phyloP scores from a whole-genome alignment of 2,329 filamentous ascomycete genomes.

The Penicillium expansum region DNA sequence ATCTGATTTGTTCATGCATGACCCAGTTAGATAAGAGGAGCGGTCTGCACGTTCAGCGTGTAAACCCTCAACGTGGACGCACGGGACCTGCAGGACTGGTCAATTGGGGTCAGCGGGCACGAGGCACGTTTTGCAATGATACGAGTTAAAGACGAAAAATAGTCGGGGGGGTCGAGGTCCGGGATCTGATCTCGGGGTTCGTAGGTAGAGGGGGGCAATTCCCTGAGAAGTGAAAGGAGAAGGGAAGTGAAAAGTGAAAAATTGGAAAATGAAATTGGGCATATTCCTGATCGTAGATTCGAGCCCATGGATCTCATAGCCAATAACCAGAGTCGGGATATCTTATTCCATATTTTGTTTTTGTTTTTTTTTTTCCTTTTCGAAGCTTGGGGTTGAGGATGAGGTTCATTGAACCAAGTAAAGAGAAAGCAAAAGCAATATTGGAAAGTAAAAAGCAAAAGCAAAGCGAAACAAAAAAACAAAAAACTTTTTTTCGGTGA shows the following conservation, averaged over 20 bases:
- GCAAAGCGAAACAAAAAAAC: background rate
- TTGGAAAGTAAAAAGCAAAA: background rate
- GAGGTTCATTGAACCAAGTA: background rate
- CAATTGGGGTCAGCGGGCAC: background rate
- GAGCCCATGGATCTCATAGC: background rate
- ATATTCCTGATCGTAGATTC: background rate
- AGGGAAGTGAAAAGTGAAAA: background rate
- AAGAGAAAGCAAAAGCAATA: constrained; percentile 6
- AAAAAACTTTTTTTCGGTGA: constrained; percentile 21
- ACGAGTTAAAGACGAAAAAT: background rate
- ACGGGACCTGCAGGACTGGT: constrained; percentile 5
- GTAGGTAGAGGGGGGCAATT: background rate
- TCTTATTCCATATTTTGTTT: constrained; percentile 7
- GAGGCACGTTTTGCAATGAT: background rate
- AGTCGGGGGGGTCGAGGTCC: background rate
- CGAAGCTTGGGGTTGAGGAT: background rate
- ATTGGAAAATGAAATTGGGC: background rate
- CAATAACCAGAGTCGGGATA: constrained; percentile 8
- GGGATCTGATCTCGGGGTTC: no score
- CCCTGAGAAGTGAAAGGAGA: background rate
- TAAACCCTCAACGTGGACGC: background rate
- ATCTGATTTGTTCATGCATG: background rate
- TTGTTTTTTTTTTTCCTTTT: background rate
- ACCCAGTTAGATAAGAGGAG: background rate
- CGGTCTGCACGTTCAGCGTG: constrained; percentile 6